Conservation (phyloP, 306 rosid species). For the Citrullus amarus region DNA sequence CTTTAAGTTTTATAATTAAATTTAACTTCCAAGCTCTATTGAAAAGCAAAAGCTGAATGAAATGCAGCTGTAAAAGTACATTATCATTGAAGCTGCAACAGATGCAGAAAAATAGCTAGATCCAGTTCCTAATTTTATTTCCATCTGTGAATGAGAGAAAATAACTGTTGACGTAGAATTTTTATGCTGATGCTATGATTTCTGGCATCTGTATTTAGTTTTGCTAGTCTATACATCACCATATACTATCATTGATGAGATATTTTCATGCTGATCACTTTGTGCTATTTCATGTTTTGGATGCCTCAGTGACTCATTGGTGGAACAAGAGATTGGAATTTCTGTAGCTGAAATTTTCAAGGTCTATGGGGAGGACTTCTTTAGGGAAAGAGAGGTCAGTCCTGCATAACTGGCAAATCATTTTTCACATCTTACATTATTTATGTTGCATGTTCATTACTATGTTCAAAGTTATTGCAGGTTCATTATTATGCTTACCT, state of each 20-base stretch:
- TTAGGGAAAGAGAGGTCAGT: conserved; percentile 87
- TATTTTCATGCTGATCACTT: neutral
- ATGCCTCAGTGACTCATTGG: conserved; percentile 58
- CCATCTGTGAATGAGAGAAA: neutral
- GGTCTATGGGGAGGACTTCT: conserved; percentile 64
- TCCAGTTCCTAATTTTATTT: neutral
- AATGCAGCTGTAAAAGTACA: neutral
- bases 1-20: neutral
- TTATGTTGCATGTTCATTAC: neutral
- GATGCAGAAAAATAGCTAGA: neutral
- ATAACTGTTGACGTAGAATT: neutral
- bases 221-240: neutral
- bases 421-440: conserved; percentile 3
- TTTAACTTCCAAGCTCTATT: neutral
- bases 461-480: neutral
- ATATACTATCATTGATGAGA: neutral
- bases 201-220: neutral
- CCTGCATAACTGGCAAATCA: neutral
- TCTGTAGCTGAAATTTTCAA: conserved; percentile 83
- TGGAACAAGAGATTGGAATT: conserved; percentile 64
- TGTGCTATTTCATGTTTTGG: conserved; percentile 10
- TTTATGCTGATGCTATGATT: neutral
- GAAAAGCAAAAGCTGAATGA: neutral
- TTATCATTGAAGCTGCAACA: neutral
- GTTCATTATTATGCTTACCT: neutral